These are phyloP conservation scores for Noccaea bulbosa DNA, from an alignment of 345 rosid genomes.

Conservation along the genomic window DNA sequence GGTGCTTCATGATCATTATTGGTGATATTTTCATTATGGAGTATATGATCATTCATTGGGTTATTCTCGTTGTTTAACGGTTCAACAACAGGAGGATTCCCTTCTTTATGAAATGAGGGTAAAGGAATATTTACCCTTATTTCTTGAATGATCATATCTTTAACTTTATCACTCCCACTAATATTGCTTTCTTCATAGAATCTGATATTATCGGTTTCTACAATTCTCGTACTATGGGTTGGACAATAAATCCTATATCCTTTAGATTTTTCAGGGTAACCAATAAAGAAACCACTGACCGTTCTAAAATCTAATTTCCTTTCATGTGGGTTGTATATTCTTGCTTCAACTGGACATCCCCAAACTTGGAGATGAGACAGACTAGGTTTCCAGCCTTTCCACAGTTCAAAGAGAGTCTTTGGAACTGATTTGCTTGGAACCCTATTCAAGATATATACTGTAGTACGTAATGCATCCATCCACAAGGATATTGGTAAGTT, in stretches of 20 bases:
- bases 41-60: neutral
- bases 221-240: neutral
- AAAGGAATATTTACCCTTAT: neutral
- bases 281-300: constrained; percentile 11
- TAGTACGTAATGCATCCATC: constrained; percentile 10
- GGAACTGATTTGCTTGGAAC: neutral
- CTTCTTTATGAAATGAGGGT: neutral
- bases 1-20: neutral
- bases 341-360: neutral
- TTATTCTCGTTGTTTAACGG: neutral
- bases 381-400: neutral
- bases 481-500: constrained; percentile 24
- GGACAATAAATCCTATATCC: neutral
- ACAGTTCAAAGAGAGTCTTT: constrained; percentile 1
- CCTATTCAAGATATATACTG: constrained; percentile 13
- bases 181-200: neutral
- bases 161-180: constrained; percentile 21
- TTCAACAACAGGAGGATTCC: neutral
- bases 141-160: constrained; percentile 5
- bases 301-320: neutral
- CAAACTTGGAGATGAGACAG: neutral
- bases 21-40: neutral
- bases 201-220: neutral
- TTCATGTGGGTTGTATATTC: constrained; percentile 5
- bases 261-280: constrained; percentile 8